Base-by-base conservation (phyloP, 23 red algal genomes). In the Pyropia yezoensis region DNA sequence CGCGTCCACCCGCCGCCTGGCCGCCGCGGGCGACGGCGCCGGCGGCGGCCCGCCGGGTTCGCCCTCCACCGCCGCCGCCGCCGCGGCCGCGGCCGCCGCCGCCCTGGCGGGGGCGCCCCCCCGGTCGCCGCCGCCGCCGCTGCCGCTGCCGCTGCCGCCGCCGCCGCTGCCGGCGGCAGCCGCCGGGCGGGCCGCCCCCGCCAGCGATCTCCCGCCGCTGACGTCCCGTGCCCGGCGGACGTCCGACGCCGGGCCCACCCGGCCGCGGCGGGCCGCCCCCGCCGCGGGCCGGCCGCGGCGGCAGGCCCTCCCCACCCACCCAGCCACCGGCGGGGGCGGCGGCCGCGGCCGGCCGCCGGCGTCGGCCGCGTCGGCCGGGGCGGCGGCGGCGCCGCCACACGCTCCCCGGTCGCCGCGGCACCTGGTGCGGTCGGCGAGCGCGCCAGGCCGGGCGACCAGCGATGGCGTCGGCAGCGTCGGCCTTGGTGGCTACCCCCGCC, bases 81-180 rank as follows among this genome's bases (percentile, higher is more conserved):
- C 65, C 65, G 65, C 67, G 19, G 67, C 67, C 49, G 47, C 19
- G 7, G 34, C 33, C 39, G 67, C 18, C 6, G n/a, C 5, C 18
- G 49, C 47, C 8, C 1, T 65, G 0, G 39, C 39, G 4, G 39
- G 1, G n/a, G n/a, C 32, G 65, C 5, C 65, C 15, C 65, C 33
- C 49, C 67, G 12, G n/a, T 12, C n/a, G n/a, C 15, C 20, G 49
- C 34, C 47, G 25, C 18, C 54, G 26, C 33, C 33, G 64, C 22
- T 30, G 30, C 22, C n/a, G 64, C 27, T 2, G 27, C 64, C 9
- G 16, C 64, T 30, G 64, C 22, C 24, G 16, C 22, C n/a, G 16
- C 22, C 30, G 22, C 22, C 13, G 3, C 22, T 30, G 69, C 69
- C 7, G 13, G 12, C 7, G 4, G 57, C 27, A 6, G 7, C 39